Conservation (phyloP, 2,329 filamentous ascomycete species). For the Pezicula radicicola region DNA sequence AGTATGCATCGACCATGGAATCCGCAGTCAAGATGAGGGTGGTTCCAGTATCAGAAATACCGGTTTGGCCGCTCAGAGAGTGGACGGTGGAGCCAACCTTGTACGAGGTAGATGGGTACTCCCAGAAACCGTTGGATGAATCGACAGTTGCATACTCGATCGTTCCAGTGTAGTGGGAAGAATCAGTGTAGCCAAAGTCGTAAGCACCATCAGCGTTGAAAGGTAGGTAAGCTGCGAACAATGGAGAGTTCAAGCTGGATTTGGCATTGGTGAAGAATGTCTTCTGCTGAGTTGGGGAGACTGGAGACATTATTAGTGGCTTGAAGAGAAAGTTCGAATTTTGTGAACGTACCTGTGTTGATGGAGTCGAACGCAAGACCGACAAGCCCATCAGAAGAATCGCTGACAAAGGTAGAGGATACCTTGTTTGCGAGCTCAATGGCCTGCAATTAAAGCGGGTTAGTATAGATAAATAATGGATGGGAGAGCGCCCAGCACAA, state of each 20-base stretch:
- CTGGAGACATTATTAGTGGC: conserved; percentile 1
- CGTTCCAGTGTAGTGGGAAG: conserved; percentile 45
- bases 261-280: conserved; percentile 31
- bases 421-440: conserved; percentile 28
- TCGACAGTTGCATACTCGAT: conserved; percentile 48
- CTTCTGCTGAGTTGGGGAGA: conserved; percentile 18
- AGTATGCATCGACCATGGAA: conserved; percentile 32
- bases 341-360: conserved; percentile 21
- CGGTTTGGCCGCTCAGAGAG: conserved; percentile 31
- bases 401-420: conserved; percentile 26
- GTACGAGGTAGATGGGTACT: conserved; percentile 47
- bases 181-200: conserved; percentile 54
- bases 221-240: conserved; percentile 55
- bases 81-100: conserved; percentile 44
- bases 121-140: conserved; percentile 49
- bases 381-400: conserved; percentile 53
- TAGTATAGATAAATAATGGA: too few relatives aligned
- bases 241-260: conserved; percentile 27
- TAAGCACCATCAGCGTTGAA: conserved; percentile 43
- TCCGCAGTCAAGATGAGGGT: conserved; percentile 35
- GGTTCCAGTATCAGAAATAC: conserved; percentile 38
- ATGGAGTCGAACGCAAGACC: conserved; percentile 46
- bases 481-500: too few relatives aligned
- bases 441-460: conserved; percentile 1
- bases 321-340: neutral